These are phyloP conservation scores for Alternaria gansuensis DNA, from an alignment of 2,329 filamentous ascomycete genomes.

Conservation along the genomic window DNA sequence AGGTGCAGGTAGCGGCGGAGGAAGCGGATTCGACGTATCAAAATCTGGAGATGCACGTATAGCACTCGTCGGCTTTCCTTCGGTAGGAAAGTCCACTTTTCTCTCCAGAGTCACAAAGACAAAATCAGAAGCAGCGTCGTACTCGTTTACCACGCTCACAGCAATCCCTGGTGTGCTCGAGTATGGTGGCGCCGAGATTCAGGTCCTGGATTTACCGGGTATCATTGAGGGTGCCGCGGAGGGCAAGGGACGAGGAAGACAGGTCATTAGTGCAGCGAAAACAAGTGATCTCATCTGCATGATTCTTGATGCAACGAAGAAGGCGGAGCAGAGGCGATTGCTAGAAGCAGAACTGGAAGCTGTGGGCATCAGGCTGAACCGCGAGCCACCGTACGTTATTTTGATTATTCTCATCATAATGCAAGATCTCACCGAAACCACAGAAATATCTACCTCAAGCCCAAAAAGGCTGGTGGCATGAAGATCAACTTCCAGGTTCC, in stretches of 20 bases:
- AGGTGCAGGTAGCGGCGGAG: conserved; percentile 78
- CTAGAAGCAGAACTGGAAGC: conserved; percentile 93
- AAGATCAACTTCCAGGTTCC: conserved; percentile 95
- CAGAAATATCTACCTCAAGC: conserved; percentile 96
- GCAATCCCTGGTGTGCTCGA: conserved; percentile 97
- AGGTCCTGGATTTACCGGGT: conserved; percentile 95
- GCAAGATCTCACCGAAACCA: not conserved
- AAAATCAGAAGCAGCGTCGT: conserved; percentile 92
- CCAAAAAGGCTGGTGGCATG: conserved; percentile 95
- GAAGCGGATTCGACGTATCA: conserved; percentile 85
- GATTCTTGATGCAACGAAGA: conserved; percentile 96
- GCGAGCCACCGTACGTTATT: conserved; percentile 76
- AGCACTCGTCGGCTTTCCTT: conserved; percentile 97
- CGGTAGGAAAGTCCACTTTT: conserved; percentile 98
- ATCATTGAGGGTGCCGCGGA: conserved; percentile 98
- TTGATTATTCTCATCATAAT: too few species aligned
- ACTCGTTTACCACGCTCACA: conserved; percentile 96
- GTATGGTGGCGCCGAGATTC: conserved; percentile 97
- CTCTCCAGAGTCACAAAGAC: conserved; percentile 99
- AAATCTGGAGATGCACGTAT: conserved; percentile 97
- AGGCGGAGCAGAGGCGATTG: conserved; percentile 87
- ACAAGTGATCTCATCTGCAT: conserved; percentile 97
- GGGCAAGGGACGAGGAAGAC: conserved; percentile 92
- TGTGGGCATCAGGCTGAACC: conserved; percentile 92
- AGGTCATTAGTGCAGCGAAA: conserved; percentile 98